These are phyloP conservation scores for Rhodamnia rubescens DNA, from an alignment of 345 rosid genomes.

Conservation along the genomic window DNA sequence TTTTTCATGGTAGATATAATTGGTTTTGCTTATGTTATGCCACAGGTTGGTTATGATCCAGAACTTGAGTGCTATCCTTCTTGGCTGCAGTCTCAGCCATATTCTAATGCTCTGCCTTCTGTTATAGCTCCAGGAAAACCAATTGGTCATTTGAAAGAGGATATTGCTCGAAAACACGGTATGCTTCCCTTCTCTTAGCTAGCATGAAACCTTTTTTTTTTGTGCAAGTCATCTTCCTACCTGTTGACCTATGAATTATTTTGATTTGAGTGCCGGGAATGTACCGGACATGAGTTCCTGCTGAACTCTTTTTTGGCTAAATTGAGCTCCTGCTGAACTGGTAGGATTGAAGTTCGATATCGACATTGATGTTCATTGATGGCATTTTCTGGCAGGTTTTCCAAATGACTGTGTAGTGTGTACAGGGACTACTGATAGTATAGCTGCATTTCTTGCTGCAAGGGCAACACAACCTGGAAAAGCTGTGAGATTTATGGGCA, in stretches of 20 bases:
- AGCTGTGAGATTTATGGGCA: conserved; percentile 43
- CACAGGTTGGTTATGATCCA: conserved; percentile 92
- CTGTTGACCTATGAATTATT: background rate
- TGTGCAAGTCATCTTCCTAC: background rate
- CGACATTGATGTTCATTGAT: background rate
- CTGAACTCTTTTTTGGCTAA: background rate
- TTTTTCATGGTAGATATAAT: background rate
- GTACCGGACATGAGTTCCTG: background rate
- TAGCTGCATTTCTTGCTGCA: conserved; percentile 96
- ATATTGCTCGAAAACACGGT: conserved; percentile 46
- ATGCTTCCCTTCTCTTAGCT: background rate
- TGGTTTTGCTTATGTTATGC: background rate
- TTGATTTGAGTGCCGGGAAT: background rate
- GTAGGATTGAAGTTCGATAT: background rate
- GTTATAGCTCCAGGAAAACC: conserved; percentile 76
- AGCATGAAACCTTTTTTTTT: background rate
- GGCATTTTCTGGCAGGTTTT: conserved; percentile 44
- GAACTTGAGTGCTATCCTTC: conserved; percentile 72
- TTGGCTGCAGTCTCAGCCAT: conserved; percentile 82
- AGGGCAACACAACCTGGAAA: conserved; percentile 72
- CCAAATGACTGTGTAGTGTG: conserved; percentile 60
- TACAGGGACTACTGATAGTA: conserved; percentile 89
- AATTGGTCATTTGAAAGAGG: conserved; percentile 50
- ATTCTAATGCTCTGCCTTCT: conserved; percentile 55
- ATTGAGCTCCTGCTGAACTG: background rate